Base-by-base conservation (phyloP, 2,329 filamentous ascomycete species). In the Simplicillium sp. region DNA sequence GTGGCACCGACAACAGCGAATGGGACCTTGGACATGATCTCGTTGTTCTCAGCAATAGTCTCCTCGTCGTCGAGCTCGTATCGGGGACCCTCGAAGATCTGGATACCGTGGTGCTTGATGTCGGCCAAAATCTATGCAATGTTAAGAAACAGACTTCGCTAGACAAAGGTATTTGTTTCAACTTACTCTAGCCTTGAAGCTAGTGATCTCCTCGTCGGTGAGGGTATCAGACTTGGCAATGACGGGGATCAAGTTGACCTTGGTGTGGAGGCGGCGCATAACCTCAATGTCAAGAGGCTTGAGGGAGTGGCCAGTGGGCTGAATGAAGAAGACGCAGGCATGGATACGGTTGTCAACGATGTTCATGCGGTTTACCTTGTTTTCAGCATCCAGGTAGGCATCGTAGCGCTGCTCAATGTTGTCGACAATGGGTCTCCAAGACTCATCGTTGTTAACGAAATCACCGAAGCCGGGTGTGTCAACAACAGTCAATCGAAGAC, bases 351-450 rank as follows among this genome's bases (percentile, higher is more conserved):
- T 98, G 71, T 98, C 92, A 48, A 98, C 84, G 65, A 97, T 97
- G 77, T 98, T 98, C 82, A 96, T 95, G 57, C 92, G 87, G 76
- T 98, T 98, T 64, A 98, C 88, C 80, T 97, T 98, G 81, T 98
- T 98, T 78, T 98, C 92, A 36, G 92, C 90, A 67, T 98, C 92
- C 45, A 98, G 77, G 67, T 97, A 98, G 40, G 92, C 89, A 67
- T 98, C 92, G 60, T 92, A 98, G 54, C 92, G 86, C 76, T 95
- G 88, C 75, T 98, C 92, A 58, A 98, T 97, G 75, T 97, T 97
- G 75, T 98, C 92, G 56, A 96, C 84, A 67, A 98, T 98, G 43
- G 92, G 92, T 59, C 92, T 82, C 92, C 92, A 98, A 20, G 92
- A 98, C 68, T 97, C 92, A 57, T 97, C 92, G 62, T 98, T 98